These are phyloP conservation scores for Claviceps cyperi DNA, from an alignment of 2,329 filamentous ascomycete species.

Conservation along the genomic window DNA sequence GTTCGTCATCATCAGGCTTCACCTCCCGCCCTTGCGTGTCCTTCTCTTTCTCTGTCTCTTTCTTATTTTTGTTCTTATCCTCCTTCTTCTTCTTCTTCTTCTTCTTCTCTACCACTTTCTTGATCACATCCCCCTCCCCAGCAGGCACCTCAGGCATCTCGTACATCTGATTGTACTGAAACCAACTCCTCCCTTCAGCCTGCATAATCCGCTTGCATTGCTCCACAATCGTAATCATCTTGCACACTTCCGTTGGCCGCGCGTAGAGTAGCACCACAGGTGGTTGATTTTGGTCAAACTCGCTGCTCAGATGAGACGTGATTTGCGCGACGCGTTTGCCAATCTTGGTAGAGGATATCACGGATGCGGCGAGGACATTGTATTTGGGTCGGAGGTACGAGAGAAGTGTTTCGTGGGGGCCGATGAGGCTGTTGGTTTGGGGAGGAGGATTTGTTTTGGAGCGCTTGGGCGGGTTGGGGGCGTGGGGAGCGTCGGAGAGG, in stretches of 20 bases:
- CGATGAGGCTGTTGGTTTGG: slow-evolving; percentile 13
- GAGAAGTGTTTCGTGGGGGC: slow-evolving; percentile 28
- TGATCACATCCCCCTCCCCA: slow-evolving; percentile 19
- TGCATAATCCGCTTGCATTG: slow-evolving; percentile 44
- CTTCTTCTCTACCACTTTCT: slow-evolving; percentile 27
- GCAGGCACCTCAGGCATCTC: slow-evolving; percentile 32
- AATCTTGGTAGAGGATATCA: slow-evolving; percentile 47
- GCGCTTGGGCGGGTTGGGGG: not conserved
- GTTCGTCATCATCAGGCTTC: too few species aligned
- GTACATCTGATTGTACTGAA: slow-evolving; percentile 43
- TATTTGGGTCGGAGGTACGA: slow-evolving; percentile 30
- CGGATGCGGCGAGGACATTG: slow-evolving; percentile 35
- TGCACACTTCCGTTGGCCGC: slow-evolving; percentile 38
- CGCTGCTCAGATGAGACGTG: slow-evolving; percentile 26
- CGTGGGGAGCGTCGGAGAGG: not conserved
- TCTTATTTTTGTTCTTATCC: too few species aligned
- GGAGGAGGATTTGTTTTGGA: slow-evolving; percentile 4
- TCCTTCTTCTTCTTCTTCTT: slow-evolving; percentile 9
- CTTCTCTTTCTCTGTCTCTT: too few species aligned
- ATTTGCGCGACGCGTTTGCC: slow-evolving; percentile 34
- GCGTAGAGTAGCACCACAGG: slow-evolving; percentile 35
- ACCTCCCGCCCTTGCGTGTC: too few species aligned
- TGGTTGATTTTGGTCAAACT: slow-evolving; percentile 7
- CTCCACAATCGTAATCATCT: slow-evolving; percentile 55
- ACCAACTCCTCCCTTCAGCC: slow-evolving; percentile 32